A percentile compares a stretch with the other conserved stretches of the same genome.
Conservation (phyloP, 1,284 basidiomycete genomes). For the Ceratobasidium sp. region DNA sequence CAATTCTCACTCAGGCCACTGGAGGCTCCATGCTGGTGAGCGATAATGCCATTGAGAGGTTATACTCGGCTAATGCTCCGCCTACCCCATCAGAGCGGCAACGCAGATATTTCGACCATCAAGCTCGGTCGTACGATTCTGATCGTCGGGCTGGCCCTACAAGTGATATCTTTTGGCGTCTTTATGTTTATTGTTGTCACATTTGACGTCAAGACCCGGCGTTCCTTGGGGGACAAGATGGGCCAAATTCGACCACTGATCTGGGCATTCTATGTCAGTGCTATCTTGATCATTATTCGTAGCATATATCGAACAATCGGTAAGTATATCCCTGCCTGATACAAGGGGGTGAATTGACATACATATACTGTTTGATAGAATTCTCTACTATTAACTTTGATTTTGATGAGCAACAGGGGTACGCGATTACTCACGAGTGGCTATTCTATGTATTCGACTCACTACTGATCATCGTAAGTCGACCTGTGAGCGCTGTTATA, state of each 20-base stretch:
- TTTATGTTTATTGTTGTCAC: slow-evolving; percentile 44
- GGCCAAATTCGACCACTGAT: slow-evolving; percentile 23
- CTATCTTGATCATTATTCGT: slow-evolving; percentile 42
- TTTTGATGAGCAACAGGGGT: slow-evolving; percentile 41
- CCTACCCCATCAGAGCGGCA: slow-evolving; percentile 5
- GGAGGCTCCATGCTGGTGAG: slow-evolving; percentile 43
- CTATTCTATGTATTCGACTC: slow-evolving; percentile 45
- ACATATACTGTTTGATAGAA: slow-evolving; percentile 25
- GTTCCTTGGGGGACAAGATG: slow-evolving; percentile 29
- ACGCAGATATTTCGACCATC: slow-evolving; percentile 24
- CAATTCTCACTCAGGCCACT: slow-evolving; percentile 43
- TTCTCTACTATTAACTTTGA: slow-evolving; percentile 44
- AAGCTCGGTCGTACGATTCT: slow-evolving; percentile 43
- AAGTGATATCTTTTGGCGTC: slow-evolving; percentile 44
- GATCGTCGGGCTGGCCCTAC: slow-evolving; percentile 43
- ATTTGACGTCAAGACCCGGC: slow-evolving; percentile 44
- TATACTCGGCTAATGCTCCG: not conserved
- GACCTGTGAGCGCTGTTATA: not conserved
- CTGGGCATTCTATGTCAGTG: slow-evolving; percentile 43
- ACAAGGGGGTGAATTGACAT: not conserved
- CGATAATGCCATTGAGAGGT: not conserved
- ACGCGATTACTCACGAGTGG: slow-evolving; percentile 46
- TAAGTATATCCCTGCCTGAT: not conserved
- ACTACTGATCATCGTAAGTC: slow-evolving; percentile 43
- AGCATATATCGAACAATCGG: slow-evolving; percentile 44